Base-by-base conservation (phyloP, 2,329 filamentous ascomycete genomes). In the Tolypocladium album region DNA sequence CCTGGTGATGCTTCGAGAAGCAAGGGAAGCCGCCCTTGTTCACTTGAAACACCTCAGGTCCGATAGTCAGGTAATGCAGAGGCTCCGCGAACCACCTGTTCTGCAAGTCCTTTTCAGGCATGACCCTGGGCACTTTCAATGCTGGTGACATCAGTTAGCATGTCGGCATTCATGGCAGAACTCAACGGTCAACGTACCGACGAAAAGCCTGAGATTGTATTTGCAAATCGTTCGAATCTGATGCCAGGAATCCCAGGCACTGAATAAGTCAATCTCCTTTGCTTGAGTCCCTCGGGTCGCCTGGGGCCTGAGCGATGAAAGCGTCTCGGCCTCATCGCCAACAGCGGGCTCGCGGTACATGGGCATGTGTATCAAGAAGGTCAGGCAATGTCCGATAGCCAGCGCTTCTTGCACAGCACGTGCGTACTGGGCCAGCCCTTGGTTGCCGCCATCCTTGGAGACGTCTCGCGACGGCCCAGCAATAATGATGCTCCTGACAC, bases 231-330 rank as follows among this genome's bases (percentile, higher is more conserved):
- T 88, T 58, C 94, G 84, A 68, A 99, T 88, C 27, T 88, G 81
- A 71, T 99, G 88, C 94, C 94, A 99, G 1, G 89, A 88, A 74
- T 97, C 92, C 95, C 95, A 99, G 2, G 87, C 82, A 58, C 87
- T 87, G 72, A 90, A 94, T 0, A 89, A 73, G 67, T 93, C 88
- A 62, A 87, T 76, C 27, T 85, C 80, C 39, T 78, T 76, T 8
- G 68, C 67, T 61, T 20, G 64, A 65, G 15, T 73, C 69, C 1
- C 72, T 62, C 11, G 56, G 20, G 5, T 65, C 65, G 62, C 62
- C 45, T 78, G 71, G 63, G 36, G 72, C 62, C 57, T 72, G 66
- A 71, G 67, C 13, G 69, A 78, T 6, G 83, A 80, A 15, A 89
- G 74, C 42, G 80, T 79, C n/a, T 79, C 74, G 27, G 75, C 69